Percentiles rank a stretch among this genome's conserved stretches.
phyloP scores from a whole-genome alignment of 2,329 filamentous ascomycete species.

The Venturia nashicola region DNA sequence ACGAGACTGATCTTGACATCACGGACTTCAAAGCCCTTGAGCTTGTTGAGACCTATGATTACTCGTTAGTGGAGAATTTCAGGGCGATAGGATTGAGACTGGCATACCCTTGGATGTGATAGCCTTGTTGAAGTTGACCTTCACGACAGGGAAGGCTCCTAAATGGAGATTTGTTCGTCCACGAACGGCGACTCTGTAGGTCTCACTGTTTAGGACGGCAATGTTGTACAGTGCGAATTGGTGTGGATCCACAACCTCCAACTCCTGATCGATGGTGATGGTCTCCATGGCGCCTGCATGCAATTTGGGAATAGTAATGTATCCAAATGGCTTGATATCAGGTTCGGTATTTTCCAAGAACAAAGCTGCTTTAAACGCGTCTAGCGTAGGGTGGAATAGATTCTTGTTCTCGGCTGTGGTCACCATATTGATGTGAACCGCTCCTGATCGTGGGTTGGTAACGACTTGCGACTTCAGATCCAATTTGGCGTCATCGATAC shows the following conservation, averaged over 20 bases:
- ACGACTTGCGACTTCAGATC: slow-evolving; percentile 39
- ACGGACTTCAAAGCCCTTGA: slow-evolving; percentile 42
- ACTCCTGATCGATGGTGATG: slow-evolving; percentile 31
- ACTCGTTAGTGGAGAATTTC: not conserved
- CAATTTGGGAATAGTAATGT: slow-evolving; percentile 32
- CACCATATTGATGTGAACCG: slow-evolving; percentile 36
- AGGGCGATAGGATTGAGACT: not conserved
- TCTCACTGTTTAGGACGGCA: slow-evolving; percentile 35
- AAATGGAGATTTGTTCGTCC: slow-evolving; percentile 41
- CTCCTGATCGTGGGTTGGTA: slow-evolving; percentile 35
- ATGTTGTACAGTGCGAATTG: slow-evolving; percentile 39
- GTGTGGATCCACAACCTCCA: slow-evolving; percentile 30
- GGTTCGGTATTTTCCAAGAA: slow-evolving; percentile 30
- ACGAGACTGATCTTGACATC: slow-evolving; percentile 36
- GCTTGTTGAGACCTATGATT: slow-evolving; percentile 41
- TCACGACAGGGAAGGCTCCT: slow-evolving; percentile 35
- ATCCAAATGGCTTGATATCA: slow-evolving; percentile 26
- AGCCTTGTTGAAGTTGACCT: slow-evolving; percentile 43
- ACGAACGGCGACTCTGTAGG: slow-evolving; percentile 36
- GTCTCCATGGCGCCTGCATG: slow-evolving; percentile 30
- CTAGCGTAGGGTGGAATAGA: slow-evolving; percentile 41
- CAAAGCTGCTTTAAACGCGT: slow-evolving; percentile 39
- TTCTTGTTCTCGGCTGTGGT: slow-evolving; percentile 36
- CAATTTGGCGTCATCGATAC: slow-evolving; percentile 40
- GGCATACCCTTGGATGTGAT: slow-evolving; percentile 42